Conservation (phyloP, 257 asterid genomes). For the Linaria vulgaris region DNA sequence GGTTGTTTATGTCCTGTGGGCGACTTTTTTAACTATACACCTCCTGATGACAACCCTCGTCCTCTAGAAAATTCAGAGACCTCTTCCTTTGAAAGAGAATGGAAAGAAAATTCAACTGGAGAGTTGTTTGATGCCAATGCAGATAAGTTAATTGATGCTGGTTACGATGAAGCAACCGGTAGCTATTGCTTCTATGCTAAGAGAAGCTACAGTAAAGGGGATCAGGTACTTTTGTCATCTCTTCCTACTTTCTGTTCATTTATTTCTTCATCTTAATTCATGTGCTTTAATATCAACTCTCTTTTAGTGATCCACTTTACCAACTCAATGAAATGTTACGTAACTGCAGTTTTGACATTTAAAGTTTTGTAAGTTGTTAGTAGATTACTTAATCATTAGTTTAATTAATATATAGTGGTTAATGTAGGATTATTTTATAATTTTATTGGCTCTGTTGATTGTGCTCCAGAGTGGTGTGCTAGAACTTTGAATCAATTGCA, state of each 20-base stretch:
- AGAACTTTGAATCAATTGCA: too few relatives aligned
- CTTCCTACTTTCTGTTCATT: constrained; percentile 8
- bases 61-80: constrained; percentile 24
- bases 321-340: too few relatives aligned
- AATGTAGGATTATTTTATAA: too few relatives aligned
- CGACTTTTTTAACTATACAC: constrained; percentile 85
- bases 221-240: constrained; percentile 59
- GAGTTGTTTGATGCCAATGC: constrained; percentile 29
- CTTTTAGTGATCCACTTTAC: too few relatives aligned
- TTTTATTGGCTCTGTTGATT: too few relatives aligned
- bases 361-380: too few relatives aligned
- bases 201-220: constrained; percentile 69
- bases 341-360: too few relatives aligned
- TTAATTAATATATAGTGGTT: too few relatives aligned
- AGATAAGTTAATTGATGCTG: constrained; percentile 71
- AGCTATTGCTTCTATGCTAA: constrained; percentile 81
- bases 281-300: too few relatives aligned
- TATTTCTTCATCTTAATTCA: background rate
- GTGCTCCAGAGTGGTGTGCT: too few relatives aligned
- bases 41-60: constrained; percentile 61
- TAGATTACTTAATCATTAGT: too few relatives aligned
- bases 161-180: constrained; percentile 52
- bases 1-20: constrained; percentile 96
- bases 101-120: constrained; percentile 16
- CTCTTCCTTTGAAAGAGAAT: constrained; percentile 29